These are phyloP conservation scores for Salix exigua DNA, from an alignment of 345 rosid species.

Conservation along the genomic window DNA sequence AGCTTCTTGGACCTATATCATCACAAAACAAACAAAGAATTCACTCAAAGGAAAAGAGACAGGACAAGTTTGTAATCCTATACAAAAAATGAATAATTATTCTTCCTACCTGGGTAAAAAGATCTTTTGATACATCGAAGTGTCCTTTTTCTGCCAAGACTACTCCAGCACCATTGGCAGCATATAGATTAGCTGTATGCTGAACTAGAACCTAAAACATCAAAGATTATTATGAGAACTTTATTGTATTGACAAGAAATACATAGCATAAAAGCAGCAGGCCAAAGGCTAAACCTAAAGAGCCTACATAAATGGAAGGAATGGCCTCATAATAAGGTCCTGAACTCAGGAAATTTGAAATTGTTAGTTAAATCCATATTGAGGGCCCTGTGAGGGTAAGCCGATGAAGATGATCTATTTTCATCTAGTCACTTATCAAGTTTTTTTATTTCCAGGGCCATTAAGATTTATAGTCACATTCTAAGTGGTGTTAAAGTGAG, in stretches of 20 bases:
- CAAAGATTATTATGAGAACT: slow-evolving; percentile 4
- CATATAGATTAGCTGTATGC: slow-evolving; percentile 84
- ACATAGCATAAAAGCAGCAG: neutral
- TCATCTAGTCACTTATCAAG: too few species aligned
- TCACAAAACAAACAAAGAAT: slow-evolving; percentile 7
- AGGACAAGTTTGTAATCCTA: neutral
- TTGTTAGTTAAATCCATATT: too few species aligned
- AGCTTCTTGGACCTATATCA: slow-evolving; percentile 88
- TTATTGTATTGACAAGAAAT: neutral
- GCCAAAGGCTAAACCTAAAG: neutral
- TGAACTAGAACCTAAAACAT: slow-evolving; percentile 71
- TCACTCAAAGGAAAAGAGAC: slow-evolving; percentile 2
- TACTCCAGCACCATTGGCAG: slow-evolving; percentile 96
- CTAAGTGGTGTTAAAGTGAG: too few species aligned
- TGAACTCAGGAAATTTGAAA: too few species aligned
- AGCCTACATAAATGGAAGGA: neutral
- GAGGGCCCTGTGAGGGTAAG: too few species aligned
- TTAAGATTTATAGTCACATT: too few species aligned
- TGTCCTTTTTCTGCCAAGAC: slow-evolving; percentile 97
- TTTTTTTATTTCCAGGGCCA: too few species aligned
- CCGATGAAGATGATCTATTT: too few species aligned
- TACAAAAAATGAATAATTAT: slow-evolving; percentile 3
- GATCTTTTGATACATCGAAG: slow-evolving; percentile 91
- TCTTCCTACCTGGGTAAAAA: slow-evolving; percentile 71
- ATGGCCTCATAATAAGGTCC: neutral